These are phyloP conservation scores for Gymnopus androsaceus DNA, from an alignment of 1,284 basidiomycete species.

Conservation along the genomic window DNA sequence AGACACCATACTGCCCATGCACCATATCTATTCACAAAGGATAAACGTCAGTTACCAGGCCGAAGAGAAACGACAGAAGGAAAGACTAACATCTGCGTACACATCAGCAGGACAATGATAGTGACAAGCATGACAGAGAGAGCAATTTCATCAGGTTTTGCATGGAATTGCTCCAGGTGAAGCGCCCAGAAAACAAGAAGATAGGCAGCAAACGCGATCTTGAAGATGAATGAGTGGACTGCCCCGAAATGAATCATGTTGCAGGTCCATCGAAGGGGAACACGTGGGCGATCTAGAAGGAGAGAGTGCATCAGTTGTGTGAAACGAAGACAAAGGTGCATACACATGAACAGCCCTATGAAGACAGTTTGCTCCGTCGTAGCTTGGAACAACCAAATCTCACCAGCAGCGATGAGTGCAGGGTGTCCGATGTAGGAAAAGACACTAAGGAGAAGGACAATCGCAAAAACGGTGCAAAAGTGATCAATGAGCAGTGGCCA, in stretches of 20 bases:
- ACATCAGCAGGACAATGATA: constrained; percentile 10
- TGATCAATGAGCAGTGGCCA: constrained; percentile 14
- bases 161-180: constrained; percentile 1
- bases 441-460: constrained; percentile 6
- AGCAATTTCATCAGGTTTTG: constrained; percentile 5
- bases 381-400: constrained; percentile 15
- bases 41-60: too few species aligned
- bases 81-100: constrained; percentile 15
- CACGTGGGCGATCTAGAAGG: constrained; percentile 5
- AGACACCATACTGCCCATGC: too few species aligned
- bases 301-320: not conserved
- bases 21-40: too few species aligned
- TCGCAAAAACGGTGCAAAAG: constrained; percentile 13
- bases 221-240: constrained; percentile 14
- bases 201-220: constrained; percentile 12
- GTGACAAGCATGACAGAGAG: constrained; percentile 12
- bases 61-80: too few species aligned
- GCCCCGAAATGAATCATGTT: constrained; percentile 6
- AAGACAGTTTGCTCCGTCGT: constrained; percentile 15
- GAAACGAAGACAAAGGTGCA: not conserved
- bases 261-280: not conserved
- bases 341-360: constrained; percentile 13
- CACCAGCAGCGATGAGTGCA: constrained; percentile 3
- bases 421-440: constrained; percentile 4
- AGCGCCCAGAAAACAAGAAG: constrained; percentile 14